Evolutionary conservation across 345 rosid genomes (phyloP).

Genomic region (Aquilaria malaccensis): DNA sequence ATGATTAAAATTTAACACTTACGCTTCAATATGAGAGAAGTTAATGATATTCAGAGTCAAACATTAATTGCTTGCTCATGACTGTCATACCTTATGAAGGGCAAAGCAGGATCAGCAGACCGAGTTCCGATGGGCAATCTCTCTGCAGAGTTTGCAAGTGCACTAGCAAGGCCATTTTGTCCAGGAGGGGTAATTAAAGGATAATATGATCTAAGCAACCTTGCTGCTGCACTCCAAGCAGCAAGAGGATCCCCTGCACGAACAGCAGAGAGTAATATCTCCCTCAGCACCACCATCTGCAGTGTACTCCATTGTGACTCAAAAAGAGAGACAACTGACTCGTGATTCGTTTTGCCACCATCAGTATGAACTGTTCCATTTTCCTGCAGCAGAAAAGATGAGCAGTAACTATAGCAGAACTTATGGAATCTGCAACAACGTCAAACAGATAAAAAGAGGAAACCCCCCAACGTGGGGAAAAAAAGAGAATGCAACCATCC

Average conservation of each 20-base stretch:
- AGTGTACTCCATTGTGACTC: constrained; percentile 99
- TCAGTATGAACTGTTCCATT: constrained; percentile 52
- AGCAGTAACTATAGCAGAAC: no score
- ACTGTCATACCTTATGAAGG: constrained; percentile 68
- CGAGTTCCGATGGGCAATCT: constrained; percentile 96
- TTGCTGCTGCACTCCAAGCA: constrained; percentile 99
- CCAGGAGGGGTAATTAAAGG: constrained; percentile 97
- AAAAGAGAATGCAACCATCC: no score
- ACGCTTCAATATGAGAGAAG: no score
- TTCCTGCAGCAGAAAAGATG: constrained; percentile 27
- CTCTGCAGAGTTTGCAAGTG: constrained; percentile 81
- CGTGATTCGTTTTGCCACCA: constrained; percentile 72
- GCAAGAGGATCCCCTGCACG: constrained; percentile 97
- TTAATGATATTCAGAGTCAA: no score
- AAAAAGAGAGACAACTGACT: constrained; percentile 73
- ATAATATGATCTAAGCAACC: constrained; percentile 87
- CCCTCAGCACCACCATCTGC: constrained; percentile 99
- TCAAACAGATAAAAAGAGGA: no score
- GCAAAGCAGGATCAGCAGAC: constrained; percentile 95
- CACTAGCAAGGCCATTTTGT: constrained; percentile 94
- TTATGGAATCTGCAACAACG: no score
- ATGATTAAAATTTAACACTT: no score
- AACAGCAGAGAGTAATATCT: constrained; percentile 94
- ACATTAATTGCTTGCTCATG: no score
- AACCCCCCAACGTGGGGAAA: no score